These are phyloP conservation scores for Trichophyton verrucosum DNA, from an alignment of 2,329 filamentous ascomycete genomes.

Conservation along the genomic window DNA sequence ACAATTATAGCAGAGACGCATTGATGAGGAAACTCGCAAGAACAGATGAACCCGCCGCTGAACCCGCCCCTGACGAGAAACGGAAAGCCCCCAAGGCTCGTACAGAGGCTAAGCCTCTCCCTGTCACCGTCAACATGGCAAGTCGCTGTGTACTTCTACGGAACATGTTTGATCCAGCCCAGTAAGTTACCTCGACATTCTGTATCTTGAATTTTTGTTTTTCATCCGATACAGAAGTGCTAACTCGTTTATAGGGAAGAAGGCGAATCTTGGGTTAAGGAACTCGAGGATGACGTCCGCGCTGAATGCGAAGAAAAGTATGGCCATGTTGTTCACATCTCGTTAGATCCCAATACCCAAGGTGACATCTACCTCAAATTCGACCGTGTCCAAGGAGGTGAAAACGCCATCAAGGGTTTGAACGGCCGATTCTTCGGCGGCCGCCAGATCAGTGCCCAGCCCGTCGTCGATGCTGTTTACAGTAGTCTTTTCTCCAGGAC, in stretches of 20 bases:
- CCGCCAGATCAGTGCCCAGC: slow-evolving; percentile 81
- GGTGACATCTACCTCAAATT: slow-evolving; percentile 99
- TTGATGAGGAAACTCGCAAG: slow-evolving; percentile 97
- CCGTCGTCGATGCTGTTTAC: slow-evolving; percentile 97
- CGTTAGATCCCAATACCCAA: slow-evolving; percentile 81
- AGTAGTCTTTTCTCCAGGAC: slow-evolving; percentile 87
- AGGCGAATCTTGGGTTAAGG: slow-evolving; percentile 79
- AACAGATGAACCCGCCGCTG: slow-evolving; percentile 66
- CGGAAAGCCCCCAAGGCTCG: slow-evolving; percentile 64
- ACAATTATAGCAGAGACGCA: slow-evolving; percentile 95
- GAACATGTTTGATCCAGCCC: slow-evolving; percentile 85
- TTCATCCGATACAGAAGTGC: slow-evolving; percentile 10
- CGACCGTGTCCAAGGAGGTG: slow-evolving; percentile 83
- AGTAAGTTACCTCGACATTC: slow-evolving; percentile 50
- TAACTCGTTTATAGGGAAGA: slow-evolving; percentile 53
- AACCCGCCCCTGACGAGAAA: slow-evolving; percentile 49
- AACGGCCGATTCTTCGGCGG: slow-evolving; percentile 95
- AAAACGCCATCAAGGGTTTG: slow-evolving; percentile 94
- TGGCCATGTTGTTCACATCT: slow-evolving; percentile 93
- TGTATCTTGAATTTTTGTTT: neutral
- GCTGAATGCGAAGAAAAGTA: slow-evolving; percentile 90
- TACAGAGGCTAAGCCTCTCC: slow-evolving; percentile 63
- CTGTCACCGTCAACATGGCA: slow-evolving; percentile 79
- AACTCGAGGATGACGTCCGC: slow-evolving; percentile 86
- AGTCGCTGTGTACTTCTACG: slow-evolving; percentile 88